Base-by-base conservation (phyloP, 192 early-diverging fungal species). In the Backusella parvicylindrica region DNA sequence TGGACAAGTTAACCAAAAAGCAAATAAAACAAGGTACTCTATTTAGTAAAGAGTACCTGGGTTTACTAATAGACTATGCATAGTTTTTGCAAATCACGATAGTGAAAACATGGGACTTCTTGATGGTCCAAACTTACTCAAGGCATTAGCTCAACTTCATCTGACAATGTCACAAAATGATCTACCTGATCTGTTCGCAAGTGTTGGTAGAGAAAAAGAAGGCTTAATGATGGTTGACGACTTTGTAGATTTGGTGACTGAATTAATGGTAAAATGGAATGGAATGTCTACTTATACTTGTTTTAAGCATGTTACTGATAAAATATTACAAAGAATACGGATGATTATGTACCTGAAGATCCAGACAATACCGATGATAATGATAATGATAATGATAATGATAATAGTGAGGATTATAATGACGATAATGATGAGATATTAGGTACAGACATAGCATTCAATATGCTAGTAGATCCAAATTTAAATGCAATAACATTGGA, bases 221-320 rank as follows among this genome's bases (percentile, higher is more conserved):
- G 6, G 37, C 16, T 2, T 30, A n/a, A 15, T 70, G 21, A 23
- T 15, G 1, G 16, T 70, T 8, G 38, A 70, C 31, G 68, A 70
- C 23, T 70, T 70, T 31, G 40, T 70, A 0, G 68, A 70, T 28
- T 3, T 70, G 9, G 68, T 70, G 8, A 70, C 16, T 4, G 40
- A 70, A 70, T 18, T 70, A 32, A 70, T 28, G 68, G 68, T 70
- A 70, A 31, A 33, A 68, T 35, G 9, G n/a, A 12, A 68, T 26
- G 23, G 23, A 28, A 69, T 47, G 15, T n/a, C 3, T 67, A 38
- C 8, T 2, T 60, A 26, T 2, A 26, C 23, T n/a, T 18, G 40
- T 47, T 13, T 6, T 4, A 47, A 11, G 16, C 11, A 28, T 9
- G n/a, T n/a, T 9, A 21, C 26, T 23, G 11, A 23, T 60, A 2